phyloP scores from a whole-genome alignment of 306 rosid species.

The Cotoneaster glaucophyllus region DNA sequence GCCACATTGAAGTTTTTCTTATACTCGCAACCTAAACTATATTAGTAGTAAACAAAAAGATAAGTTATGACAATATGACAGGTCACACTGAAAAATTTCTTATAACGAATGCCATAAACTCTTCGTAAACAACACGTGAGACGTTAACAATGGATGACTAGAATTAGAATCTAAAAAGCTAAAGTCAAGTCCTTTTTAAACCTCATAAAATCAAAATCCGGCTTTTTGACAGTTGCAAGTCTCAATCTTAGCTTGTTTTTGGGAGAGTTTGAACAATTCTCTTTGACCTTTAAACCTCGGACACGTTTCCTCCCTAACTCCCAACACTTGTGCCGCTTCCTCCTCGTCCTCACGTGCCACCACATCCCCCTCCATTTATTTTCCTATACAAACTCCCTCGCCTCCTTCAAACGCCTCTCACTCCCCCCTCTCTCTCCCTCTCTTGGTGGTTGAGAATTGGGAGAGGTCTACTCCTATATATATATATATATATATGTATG shows the following conservation, averaged over 20 bases:
- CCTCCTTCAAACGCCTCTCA: neutral
- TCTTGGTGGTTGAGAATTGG: constrained; percentile 27
- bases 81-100: neutral
- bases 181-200: neutral
- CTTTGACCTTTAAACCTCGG: constrained; percentile 17
- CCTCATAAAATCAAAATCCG: constrained; percentile 9
- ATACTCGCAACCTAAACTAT: too few relatives aligned
- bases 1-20: too few relatives aligned
- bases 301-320: constrained; percentile 29
- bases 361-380: constrained; percentile 19
- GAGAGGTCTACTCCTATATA: constrained; percentile 32
- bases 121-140: neutral
- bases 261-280: constrained; percentile 25
- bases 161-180: neutral
- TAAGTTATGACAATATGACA: too few relatives aligned
- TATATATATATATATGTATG: too few relatives aligned
- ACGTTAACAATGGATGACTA: neutral
- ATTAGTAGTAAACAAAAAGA: too few relatives aligned
- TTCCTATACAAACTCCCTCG: neutral
- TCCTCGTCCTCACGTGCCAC: constrained; percentile 23
- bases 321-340: constrained; percentile 34
- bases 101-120: neutral
- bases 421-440: neutral
- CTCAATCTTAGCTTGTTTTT: neutral
- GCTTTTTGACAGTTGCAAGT: neutral